A percentile compares a stretch with the other conserved stretches of the same genome.
Evolutionary conservation across 139 green algal genomes (phyloP).

Genomic region (Chlorella vulgaris): DNA sequence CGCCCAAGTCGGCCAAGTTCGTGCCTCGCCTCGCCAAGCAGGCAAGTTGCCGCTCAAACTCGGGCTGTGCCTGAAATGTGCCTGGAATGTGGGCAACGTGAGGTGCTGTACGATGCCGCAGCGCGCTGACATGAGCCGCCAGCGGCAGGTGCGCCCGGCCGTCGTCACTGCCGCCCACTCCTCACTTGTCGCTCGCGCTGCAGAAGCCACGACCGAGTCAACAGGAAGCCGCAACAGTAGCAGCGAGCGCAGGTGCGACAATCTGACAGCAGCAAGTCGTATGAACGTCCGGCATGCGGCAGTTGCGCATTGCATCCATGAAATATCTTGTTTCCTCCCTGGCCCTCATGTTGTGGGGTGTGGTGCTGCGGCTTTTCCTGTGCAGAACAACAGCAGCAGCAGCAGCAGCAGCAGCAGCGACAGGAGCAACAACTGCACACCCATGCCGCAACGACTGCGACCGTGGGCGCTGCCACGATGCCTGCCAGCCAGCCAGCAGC

Average conservation of each 20-base stretch:
- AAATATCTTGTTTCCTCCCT: background rate
- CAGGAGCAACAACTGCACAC: too few relatives aligned
- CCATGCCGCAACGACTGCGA: too few relatives aligned
- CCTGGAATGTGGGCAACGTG: background rate
- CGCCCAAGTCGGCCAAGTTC: constrained; percentile 19
- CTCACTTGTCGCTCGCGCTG: too few relatives aligned
- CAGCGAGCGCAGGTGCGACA: background rate
- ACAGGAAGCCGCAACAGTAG: background rate
- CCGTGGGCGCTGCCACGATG: background rate
- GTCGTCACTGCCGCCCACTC: too few relatives aligned
- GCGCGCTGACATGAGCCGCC: background rate
- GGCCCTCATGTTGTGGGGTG: too few relatives aligned
- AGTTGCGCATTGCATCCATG: background rate
- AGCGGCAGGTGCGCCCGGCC: too few relatives aligned
- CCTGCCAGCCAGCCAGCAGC: background rate
- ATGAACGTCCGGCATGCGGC: background rate
- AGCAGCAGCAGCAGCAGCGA: too few relatives aligned
- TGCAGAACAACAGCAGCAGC: too few relatives aligned
- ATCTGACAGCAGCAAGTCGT: background rate
- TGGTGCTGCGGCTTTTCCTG: too few relatives aligned
- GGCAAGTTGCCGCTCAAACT: background rate
- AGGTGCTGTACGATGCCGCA: background rate
- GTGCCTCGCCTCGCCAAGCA: constrained; percentile 13
- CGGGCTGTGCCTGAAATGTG: background rate
- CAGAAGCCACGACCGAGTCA: background rate